Percentiles rank a stretch among this genome's conserved stretches.
phyloP scores from a whole-genome alignment of 306 rosid genomes.

The Alnus glutinosa region DNA sequence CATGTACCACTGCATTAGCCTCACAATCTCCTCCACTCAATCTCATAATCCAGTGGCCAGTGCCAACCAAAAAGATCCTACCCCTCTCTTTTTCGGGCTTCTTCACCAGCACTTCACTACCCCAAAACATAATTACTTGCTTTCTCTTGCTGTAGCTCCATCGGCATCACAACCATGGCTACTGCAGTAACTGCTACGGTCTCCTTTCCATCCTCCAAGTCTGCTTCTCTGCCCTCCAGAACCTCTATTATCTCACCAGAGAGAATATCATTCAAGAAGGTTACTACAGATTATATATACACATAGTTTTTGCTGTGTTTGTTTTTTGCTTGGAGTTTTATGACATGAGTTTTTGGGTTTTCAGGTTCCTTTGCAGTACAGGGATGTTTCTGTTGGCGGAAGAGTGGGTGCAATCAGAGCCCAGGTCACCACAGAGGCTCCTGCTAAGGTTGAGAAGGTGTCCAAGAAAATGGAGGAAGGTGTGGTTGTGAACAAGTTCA shows the following conservation, averaged over 20 bases:
- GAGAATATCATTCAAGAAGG: conserved; percentile 68
- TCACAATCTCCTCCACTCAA: conserved; percentile 82
- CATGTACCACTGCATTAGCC: conserved; percentile 59
- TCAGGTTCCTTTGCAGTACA: conserved; percentile 56
- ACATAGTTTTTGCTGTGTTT: neutral
- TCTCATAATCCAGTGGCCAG: conserved; percentile 52
- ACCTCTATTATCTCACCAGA: conserved; percentile 57
- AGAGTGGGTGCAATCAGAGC: conserved; percentile 67
- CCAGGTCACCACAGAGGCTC: conserved; percentile 84
- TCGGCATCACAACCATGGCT: conserved; percentile 57
- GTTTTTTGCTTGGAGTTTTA: neutral
- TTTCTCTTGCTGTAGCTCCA: conserved; percentile 2
- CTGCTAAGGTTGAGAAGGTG: conserved; percentile 73
- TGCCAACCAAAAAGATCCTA: conserved; percentile 21
- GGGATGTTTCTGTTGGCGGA: conserved; percentile 50
- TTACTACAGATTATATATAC: neutral
- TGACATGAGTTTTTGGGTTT: conserved; percentile 23
- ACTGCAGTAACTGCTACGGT: conserved; percentile 84
- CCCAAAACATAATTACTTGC: conserved; percentile 22
- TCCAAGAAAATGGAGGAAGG: conserved; percentile 93
- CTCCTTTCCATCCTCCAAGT: conserved; percentile 80
- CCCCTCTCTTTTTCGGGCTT: conserved; percentile 7
- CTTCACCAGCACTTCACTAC: conserved; percentile 21
- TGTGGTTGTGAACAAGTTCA: conserved; percentile 75
- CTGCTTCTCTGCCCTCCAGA: conserved; percentile 55